Evolutionary conservation across 495 filamentous ascomycete species (phyloP), one percentile per base, ranked within the genome.

Genomic region (Aspergillus kassunensis): DNA sequence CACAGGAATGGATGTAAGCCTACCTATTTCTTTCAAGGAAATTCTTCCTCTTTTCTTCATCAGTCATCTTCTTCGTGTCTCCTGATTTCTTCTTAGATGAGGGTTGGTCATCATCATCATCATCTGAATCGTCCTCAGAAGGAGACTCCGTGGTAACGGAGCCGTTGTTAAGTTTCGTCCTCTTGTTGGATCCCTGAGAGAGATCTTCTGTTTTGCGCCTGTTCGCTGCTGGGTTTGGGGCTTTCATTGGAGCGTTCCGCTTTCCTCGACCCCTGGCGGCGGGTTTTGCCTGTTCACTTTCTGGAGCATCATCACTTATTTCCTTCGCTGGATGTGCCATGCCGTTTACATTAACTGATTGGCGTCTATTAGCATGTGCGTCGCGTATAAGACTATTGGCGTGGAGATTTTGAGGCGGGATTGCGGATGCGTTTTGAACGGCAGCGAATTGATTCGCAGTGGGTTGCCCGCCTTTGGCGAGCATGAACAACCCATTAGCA

Each of bases 31-130:
- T 78, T 60, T 98, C 93, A 8, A 98, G 75, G 70, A 98, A 98
- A 61, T 98, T 98, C 74, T 93, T 96, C 33, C 93, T 74, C 77
- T 98, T 98, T 71, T 98, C 93, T 64, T 97, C 93, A 57, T 98
- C 93, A 11, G 93, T 97, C 95, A 97, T 97, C 74, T 97, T 98
- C 75, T 84, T 88, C 34, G 62, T 70, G 53, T 69, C 71, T 49
- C 40, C 66, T 41, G 39, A 60, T 51, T 57, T 74, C 60, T 54
- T 75, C 68, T 64, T 75, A 41, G 81, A 75, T 9, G 75, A 16
- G 13, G 30, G 44, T 30, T 45, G 79, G 8, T 79, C 75, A 21
- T 84, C 75, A 19, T 84, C 77, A 7, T 78, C 79, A 19, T 84
- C 77, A 7, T 78, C 79, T 0, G 79, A 75, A 36, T 84, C 77